Evolutionary conservation across 176 grass and related monocot genomes (phyloP).

Genomic region (Aegilops bicornis): DNA sequence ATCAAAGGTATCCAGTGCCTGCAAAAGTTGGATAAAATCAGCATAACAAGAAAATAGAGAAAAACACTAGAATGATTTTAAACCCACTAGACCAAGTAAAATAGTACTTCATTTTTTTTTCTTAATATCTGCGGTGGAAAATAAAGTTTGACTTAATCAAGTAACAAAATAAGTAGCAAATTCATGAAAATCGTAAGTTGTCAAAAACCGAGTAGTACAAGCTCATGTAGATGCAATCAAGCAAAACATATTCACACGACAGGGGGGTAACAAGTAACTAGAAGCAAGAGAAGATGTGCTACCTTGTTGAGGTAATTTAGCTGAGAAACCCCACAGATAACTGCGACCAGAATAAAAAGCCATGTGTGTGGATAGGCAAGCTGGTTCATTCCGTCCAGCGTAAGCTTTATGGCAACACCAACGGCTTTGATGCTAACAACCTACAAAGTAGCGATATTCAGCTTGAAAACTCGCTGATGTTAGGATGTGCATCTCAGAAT

Average conservation of each 20-base stretch:
- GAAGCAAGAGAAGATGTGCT: background rate
- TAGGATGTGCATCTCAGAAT: background rate
- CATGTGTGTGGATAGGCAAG: conserved; percentile 80
- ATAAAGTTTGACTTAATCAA: background rate
- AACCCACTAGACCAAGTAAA: background rate
- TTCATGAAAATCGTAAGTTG: background rate
- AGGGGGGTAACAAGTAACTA: background rate
- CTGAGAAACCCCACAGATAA: conserved; percentile 82
- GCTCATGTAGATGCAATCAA: background rate
- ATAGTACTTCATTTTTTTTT: background rate
- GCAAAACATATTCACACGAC: background rate
- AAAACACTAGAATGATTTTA: background rate
- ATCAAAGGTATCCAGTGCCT: conserved; percentile 96
- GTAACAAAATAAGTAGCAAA: background rate
- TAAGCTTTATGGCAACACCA: conserved; percentile 95
- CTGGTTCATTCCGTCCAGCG: conserved; percentile 81
- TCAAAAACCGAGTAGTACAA: background rate
- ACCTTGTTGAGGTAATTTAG: conserved; percentile 99
- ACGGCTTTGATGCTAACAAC: conserved; percentile 97
- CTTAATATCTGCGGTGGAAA: background rate
- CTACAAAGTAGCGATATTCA: conserved; percentile 27
- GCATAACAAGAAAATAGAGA: conserved; percentile 6
- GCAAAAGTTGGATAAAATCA: conserved; percentile 32
- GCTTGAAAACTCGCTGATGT: conserved; percentile 1
- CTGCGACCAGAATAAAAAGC: conserved; percentile 77